A percentile compares a stretch with the other conserved stretches of the same genome.
These are phyloP conservation scores for Mycena pura DNA, from an alignment of 768 basidiomycete genomes.

Conservation along the genomic window DNA sequence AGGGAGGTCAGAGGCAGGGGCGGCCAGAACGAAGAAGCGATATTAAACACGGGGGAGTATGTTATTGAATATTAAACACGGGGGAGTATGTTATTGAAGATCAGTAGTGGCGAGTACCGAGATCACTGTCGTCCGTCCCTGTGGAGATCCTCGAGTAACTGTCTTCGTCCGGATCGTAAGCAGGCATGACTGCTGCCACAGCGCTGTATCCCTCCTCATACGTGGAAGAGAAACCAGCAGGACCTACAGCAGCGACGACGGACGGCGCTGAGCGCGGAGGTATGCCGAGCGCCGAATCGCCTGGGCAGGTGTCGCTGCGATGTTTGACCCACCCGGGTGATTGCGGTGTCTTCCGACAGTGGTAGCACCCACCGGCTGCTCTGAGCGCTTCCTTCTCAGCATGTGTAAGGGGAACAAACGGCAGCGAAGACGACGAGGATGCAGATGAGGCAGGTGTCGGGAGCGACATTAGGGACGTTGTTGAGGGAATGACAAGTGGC, in stretches of 20 bases:
- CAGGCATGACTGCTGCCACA: background rate
- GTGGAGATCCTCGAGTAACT: background rate
- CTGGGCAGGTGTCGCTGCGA: slow-evolving; percentile 1
- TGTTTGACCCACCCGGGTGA: slow-evolving; percentile 6
- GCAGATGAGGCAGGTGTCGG: background rate
- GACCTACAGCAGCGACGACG: background rate
- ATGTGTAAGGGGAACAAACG: background rate
- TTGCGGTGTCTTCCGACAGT: background rate
- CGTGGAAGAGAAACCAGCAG: background rate
- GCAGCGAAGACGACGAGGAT: background rate
- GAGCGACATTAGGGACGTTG: background rate
- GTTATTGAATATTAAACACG: background rate
- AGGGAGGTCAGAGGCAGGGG: too few species aligned
- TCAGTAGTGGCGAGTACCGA: background rate
- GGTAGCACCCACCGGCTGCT: background rate
- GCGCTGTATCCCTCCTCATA: background rate
- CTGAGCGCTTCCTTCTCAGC: slow-evolving; percentile 4
- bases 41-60: background rate
- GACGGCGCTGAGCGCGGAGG: background rate
- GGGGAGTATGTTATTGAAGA: background rate
- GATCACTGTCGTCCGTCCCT: background rate
- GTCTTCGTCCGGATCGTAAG: background rate
- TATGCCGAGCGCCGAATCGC: background rate
- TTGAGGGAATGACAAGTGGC: background rate
- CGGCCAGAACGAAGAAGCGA: slow-evolving; percentile 9